Base-by-base conservation (phyloP, 1,284 basidiomycete genomes). In the Apiotrichum laibachii region DNA sequence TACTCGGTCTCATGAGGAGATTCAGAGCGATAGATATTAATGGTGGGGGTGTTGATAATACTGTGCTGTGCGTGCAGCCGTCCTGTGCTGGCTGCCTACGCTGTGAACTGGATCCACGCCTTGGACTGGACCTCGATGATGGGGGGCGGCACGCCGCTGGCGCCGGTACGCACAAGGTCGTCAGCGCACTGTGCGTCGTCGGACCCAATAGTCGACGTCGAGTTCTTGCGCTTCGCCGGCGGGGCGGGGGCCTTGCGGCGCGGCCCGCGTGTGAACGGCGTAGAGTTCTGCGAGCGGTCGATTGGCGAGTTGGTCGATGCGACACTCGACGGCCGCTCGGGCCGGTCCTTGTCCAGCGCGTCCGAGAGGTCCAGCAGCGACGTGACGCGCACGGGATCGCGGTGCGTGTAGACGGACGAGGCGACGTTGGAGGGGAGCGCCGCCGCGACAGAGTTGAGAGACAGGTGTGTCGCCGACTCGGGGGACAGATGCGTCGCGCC, bases 281-380 rank as follows among this genome's bases (percentile, higher is more conserved):
- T 64, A 44, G 21, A 50, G 16, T 40, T 50, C 39, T 42, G 46
- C n/a, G 39, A 34, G 45, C 59, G 52, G 52, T 59, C 59, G 44
- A 53, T 18, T 5, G 60, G 57, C 46, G 63, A 49, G 40, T 58
- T 18, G 61, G 21, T 42, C 34, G 55, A 50, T 1, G 35, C 49
- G 18, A 50, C 49, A 1, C 50, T 50, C 21, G 43, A 16, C 16
- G 59, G 48, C 9, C 54, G 47, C 15, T 34, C 46, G 13, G 18
- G 44, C n/a, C 47, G 34, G 11, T 59, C 57, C 6, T 44, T 49
- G 16, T 59, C 61, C 2, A 70, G 56, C 5, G 74, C 69, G 12
- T 67, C 64, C 8, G 69, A 70, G 4, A 77, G 69, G 51, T 75
- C 75, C 44, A 73, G 66, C 21, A 77, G 61, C 4, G 70, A 71